Conservation (phyloP, 768 basidiomycete species). For the Wakefieldia striispora region DNA sequence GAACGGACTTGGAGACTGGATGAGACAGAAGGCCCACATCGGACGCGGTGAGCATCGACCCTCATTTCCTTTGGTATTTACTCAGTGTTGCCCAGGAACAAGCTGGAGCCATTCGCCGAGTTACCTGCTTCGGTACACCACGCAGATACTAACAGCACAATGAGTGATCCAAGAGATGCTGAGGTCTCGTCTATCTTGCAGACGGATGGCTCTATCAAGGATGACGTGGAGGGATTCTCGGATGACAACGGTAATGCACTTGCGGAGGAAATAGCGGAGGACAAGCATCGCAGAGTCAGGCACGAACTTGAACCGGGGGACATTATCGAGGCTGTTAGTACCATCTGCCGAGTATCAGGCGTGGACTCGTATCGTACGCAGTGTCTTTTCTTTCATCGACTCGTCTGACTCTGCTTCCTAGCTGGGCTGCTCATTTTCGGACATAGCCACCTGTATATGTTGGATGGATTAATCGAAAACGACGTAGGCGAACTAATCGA, state of each 20-base stretch:
- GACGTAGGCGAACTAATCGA: slow-evolving; percentile 89
- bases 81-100: slow-evolving; percentile 51
- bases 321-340: slow-evolving; percentile 81
- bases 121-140: slow-evolving; percentile 35
- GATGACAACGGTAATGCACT: slow-evolving; percentile 42
- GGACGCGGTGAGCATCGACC: slow-evolving; percentile 59
- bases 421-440: slow-evolving; percentile 90
- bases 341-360: slow-evolving; percentile 84
- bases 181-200: slow-evolving; percentile 45
- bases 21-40: slow-evolving; percentile 88
- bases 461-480: slow-evolving; percentile 86
- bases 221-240: slow-evolving; percentile 7
- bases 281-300: slow-evolving; percentile 83
- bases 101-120: slow-evolving; percentile 64
- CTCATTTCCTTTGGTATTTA: background rate
- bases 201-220: slow-evolving; percentile 14
- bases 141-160: slow-evolving; percentile 32
- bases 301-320: slow-evolving; percentile 89
- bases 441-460: slow-evolving; percentile 80
- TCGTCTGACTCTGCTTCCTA: slow-evolving; percentile 4
- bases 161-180: slow-evolving; percentile 37
- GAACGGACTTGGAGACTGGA: slow-evolving; percentile 73
- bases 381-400: background rate
- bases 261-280: slow-evolving; percentile 78
- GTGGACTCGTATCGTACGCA: slow-evolving; percentile 89